These are phyloP conservation scores for Dendrobium catenatum DNA, from an alignment of 106 monocot species.

Conservation along the genomic window DNA sequence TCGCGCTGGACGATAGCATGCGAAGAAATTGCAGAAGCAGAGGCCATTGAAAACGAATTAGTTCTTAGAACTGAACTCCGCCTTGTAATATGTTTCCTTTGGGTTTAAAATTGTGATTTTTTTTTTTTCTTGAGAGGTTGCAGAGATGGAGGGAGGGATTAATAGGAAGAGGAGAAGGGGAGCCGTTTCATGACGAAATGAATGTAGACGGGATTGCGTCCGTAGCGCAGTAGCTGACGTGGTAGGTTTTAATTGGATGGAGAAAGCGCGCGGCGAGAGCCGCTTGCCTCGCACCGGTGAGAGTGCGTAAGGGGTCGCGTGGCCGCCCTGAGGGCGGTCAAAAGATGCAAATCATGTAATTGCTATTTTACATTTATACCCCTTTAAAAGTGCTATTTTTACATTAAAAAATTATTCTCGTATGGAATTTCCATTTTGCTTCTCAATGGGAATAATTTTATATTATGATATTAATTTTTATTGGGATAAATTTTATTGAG, in stretches of 20 bases:
- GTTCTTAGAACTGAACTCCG: neutral
- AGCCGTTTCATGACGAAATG: neutral
- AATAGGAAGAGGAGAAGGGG: neutral
- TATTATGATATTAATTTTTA: too few species aligned
- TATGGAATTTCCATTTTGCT: too few species aligned
- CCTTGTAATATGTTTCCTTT: neutral
- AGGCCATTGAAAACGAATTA: constrained; percentile 2
- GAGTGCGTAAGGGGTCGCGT: neutral
- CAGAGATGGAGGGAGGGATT: neutral
- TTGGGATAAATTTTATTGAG: too few species aligned
- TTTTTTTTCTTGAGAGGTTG: neutral
- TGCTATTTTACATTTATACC: too few species aligned
- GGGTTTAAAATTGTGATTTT: neutral
- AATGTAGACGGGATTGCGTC: constrained; percentile 1
- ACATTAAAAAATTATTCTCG: too few species aligned
- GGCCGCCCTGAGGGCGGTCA: too few species aligned
- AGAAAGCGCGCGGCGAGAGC: constrained; percentile 1
- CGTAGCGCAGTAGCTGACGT: neutral
- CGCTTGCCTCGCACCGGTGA: neutral
- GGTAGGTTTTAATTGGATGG: neutral
- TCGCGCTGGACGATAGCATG: neutral
- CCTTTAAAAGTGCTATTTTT: too few species aligned
- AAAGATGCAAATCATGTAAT: too few species aligned
- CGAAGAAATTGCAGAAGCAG: constrained; percentile 3
- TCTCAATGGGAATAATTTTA: too few species aligned